phyloP scores from a whole-genome alignment of 192 early-diverging fungal species.

The Backusella liffmaniae region DNA sequence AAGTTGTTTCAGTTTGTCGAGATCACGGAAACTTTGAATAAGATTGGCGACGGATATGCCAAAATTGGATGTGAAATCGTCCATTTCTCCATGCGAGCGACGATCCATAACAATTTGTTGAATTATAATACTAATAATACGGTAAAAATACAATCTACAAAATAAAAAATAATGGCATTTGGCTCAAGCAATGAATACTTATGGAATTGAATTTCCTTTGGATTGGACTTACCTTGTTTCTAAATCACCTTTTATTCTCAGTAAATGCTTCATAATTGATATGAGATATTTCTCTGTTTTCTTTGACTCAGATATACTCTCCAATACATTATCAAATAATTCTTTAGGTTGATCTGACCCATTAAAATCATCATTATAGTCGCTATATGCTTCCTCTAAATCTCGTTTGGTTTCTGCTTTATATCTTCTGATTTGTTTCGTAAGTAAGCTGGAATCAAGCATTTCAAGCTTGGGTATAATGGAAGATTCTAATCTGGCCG shows the following conservation, averaged over 20 bases:
- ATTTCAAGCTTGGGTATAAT: slow-evolving; percentile 56
- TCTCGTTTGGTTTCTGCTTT: slow-evolving; percentile 20
- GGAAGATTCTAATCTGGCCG: slow-evolving; percentile 56
- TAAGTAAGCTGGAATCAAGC: slow-evolving; percentile 42
- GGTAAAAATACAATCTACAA: slow-evolving; percentile 66
- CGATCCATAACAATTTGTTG: slow-evolving; percentile 77
- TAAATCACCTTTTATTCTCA: slow-evolving; percentile 68
- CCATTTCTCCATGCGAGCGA: slow-evolving; percentile 36
- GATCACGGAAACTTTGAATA: slow-evolving; percentile 70
- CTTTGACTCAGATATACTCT: slow-evolving; percentile 59
- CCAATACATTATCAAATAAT: slow-evolving; percentile 63
- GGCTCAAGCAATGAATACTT: not conserved
- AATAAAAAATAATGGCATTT: not conserved
- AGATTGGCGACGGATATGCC: slow-evolving; percentile 67
- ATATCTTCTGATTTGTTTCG: slow-evolving; percentile 23
- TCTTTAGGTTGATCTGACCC: slow-evolving; percentile 69
- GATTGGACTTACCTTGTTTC: slow-evolving; percentile 47
- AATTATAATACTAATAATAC: slow-evolving; percentile 71
- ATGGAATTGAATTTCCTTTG: not conserved
- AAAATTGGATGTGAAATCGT: slow-evolving; percentile 61
- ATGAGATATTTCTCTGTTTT: slow-evolving; percentile 60
- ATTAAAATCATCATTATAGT: slow-evolving; percentile 47
- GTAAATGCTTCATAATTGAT: slow-evolving; percentile 65
- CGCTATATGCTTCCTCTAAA: slow-evolving; percentile 39
- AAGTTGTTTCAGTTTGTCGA: slow-evolving; percentile 63